phyloP scores from a whole-genome alignment of 2,329 filamentous ascomycete genomes.

The Boeremia lycopersici region DNA sequence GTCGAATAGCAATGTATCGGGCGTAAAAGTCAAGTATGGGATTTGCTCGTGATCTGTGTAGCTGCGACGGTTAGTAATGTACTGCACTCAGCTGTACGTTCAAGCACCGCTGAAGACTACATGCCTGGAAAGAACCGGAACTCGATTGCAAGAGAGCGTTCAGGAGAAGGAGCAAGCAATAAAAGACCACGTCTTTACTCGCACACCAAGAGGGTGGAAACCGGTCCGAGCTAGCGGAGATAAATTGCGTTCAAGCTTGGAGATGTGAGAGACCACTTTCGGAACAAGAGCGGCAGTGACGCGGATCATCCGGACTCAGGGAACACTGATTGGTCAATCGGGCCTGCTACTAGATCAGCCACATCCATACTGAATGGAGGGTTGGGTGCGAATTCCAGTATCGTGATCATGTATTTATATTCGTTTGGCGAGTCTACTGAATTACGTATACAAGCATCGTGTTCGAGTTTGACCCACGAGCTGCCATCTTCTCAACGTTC shows the following conservation, averaged over 20 bases:
- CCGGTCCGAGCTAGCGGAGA: constrained; percentile 19
- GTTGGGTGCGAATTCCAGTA: background rate
- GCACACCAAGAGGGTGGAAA: constrained; percentile 5
- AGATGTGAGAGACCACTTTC: constrained; percentile 13
- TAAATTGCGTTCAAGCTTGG: constrained; percentile 15
- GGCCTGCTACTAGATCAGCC: constrained; percentile 2
- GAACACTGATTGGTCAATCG: constrained; percentile 2
- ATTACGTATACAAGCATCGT: background rate
- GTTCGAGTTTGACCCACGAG: background rate
- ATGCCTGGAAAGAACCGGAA: background rate
- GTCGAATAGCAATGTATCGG: background rate
- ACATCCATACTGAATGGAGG: constrained; percentile 13
- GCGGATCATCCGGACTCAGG: constrained; percentile 10
- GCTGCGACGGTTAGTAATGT: background rate
- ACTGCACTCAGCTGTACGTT: background rate
- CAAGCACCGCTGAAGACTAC: background rate
- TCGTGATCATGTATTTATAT: background rate
- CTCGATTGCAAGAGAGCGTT: background rate
- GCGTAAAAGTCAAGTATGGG: background rate
- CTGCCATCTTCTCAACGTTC: background rate
- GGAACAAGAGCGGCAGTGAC: constrained; percentile 13
- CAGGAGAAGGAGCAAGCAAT: background rate
- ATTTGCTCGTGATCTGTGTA: background rate
- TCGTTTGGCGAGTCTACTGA: background rate
- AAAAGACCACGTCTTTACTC: constrained; percentile 9